A percentile compares a stretch with the other conserved stretches of the same genome.
phyloP scores from a whole-genome alignment of 2,329 filamentous ascomycete genomes.

The Reticulascus tulasneorum region DNA sequence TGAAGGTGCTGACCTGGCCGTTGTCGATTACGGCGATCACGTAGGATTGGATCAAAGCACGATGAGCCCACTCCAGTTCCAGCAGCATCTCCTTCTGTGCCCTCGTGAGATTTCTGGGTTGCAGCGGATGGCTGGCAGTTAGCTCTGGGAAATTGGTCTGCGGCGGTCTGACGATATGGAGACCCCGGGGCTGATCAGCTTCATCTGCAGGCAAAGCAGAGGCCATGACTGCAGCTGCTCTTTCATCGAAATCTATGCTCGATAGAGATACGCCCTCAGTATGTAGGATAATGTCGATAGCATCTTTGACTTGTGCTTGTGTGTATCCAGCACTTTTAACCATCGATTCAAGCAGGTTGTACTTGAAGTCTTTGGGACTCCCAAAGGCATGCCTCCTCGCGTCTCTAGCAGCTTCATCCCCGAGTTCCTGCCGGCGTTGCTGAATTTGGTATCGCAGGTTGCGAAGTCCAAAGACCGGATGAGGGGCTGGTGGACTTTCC shows the following conservation, averaged over 20 bases:
- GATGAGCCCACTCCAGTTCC: conserved; percentile 65
- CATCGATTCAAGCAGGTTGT: conserved; percentile 31
- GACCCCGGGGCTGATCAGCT: background rate
- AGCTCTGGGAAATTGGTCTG: conserved; percentile 8
- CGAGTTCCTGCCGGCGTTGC: conserved; percentile 4
- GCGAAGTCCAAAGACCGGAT: conserved; percentile 29
- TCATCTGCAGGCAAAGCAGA: conserved; percentile 3
- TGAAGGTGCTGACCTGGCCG: conserved; percentile 40
- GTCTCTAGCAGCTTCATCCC: conserved; percentile 12
- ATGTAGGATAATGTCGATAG: conserved; percentile 28
- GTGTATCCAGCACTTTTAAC: conserved; percentile 30
- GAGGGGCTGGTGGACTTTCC: conserved; percentile 33
- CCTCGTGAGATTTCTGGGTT: conserved; percentile 52
- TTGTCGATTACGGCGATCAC: conserved; percentile 63
- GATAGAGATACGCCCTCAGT: conserved; percentile 27
- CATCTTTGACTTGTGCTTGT: conserved; percentile 25
- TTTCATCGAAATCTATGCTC: conserved; percentile 29
- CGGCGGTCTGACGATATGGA: too few species aligned
- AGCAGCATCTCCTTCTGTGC: conserved; percentile 66
- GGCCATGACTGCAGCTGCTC: conserved; percentile 8
- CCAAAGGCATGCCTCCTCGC: conserved; percentile 18
- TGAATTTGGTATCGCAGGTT: conserved; percentile 9
- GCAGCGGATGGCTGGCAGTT: conserved; percentile 31
- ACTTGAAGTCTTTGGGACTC: conserved; percentile 24
- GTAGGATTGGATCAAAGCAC: conserved; percentile 65